Conservation (phyloP, 257 asterid species). For the Solanum clarkiae region DNA sequence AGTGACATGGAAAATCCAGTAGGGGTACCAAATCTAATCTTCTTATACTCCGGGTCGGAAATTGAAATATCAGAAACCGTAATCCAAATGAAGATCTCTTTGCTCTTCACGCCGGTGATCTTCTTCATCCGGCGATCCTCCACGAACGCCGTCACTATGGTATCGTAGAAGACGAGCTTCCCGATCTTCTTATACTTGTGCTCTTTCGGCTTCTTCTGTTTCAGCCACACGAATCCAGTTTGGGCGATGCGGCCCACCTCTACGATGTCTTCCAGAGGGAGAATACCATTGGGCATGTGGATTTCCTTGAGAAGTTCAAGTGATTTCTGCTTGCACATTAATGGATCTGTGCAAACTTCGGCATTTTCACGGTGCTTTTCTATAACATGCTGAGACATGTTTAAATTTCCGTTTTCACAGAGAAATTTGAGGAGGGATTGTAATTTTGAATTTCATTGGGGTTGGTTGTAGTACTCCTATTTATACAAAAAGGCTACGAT, state of each 20-base stretch:
- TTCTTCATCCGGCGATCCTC: slow-evolving; percentile 59
- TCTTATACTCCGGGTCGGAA: slow-evolving; percentile 27
- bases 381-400: slow-evolving; percentile 14
- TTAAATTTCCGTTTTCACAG: not conserved
- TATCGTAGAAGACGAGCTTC: slow-evolving; percentile 47
- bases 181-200: slow-evolving; percentile 44
- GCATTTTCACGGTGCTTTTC: slow-evolving; percentile 48
- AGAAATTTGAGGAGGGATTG: not conserved
- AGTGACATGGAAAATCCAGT: slow-evolving; percentile 47
- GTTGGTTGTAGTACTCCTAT: not conserved
- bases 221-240: slow-evolving; percentile 66
- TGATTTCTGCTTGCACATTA: slow-evolving; percentile 48
- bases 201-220: slow-evolving; percentile 46
- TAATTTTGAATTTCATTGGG: not conserved
- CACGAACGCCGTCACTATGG: slow-evolving; percentile 52
- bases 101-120: slow-evolving; percentile 68
- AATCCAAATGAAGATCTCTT: slow-evolving; percentile 69
- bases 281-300: slow-evolving; percentile 60
- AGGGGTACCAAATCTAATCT: slow-evolving; percentile 38
- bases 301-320: slow-evolving; percentile 44
- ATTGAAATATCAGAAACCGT: slow-evolving; percentile 38
- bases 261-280: slow-evolving; percentile 47
- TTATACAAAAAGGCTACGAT: not conserved
- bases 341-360: slow-evolving; percentile 43
- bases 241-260: slow-evolving; percentile 53